Base-by-base conservation (phyloP, 495 filamentous ascomycete genomes). In the Aspergillus mulundensis region DNA sequence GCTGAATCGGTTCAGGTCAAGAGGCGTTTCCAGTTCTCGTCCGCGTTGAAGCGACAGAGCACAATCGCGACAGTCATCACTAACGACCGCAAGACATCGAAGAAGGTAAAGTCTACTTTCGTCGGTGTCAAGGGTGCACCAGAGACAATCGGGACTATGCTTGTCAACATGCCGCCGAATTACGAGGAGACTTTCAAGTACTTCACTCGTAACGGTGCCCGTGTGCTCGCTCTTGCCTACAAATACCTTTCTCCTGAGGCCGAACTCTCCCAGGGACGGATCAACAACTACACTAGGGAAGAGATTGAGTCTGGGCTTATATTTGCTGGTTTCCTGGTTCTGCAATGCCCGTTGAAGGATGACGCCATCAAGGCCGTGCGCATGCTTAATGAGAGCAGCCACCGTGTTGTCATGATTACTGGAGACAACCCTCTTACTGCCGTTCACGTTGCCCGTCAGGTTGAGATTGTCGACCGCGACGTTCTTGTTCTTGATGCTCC, bases 141-240 rank as follows among this genome's bases (percentile, higher is more conserved):
- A 2, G 94, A 99, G 70, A 97, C 94, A 0, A 96, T 99, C 63
- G 84, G 86, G 62, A 89, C 86, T 60, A 96, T 97, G 90, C 78
- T 99, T 25, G 81, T 89, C 41, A 80, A 87, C 34, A 81, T 87
- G 1, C 94, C 94, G 28, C 79, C 85, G 14, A 81, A 95, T 64
- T 99, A 99, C 66, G 94, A 99, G 66, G 95, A 99, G 71, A 97
- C 95, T 0, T 99, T 83, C 81, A 99, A 97, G 70, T 86, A 96
- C 72, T 99, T 96, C 68, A 97, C 93, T 51, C 84, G 94, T 55
- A 94, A 92, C 57, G 94, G 94, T 62, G 91, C 90, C 50, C 85
- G 94, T 72, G 94, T 99, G 12, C 79, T 99, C 34, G 89, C 94
- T 47, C 84, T 99, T 12, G 95, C 87, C 18, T 97, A 95, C 77